These are phyloP conservation scores for Mallotus repandus DNA, from an alignment of 441 rosid species.

Conservation along the genomic window DNA sequence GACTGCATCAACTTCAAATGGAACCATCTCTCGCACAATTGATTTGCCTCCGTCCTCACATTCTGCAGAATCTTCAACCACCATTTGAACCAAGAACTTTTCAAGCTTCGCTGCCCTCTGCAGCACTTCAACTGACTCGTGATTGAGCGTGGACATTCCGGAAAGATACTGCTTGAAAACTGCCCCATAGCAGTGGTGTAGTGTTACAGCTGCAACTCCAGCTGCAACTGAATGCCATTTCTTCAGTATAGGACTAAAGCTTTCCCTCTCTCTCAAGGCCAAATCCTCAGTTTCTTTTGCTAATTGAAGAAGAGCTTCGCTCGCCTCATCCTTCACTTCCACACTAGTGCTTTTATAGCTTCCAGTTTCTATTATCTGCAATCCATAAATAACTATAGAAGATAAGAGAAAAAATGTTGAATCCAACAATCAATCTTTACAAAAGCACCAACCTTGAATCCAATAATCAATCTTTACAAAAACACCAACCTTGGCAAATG, in stretches of 20 bases:
- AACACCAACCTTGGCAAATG: constrained; percentile 58
- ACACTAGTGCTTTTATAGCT: constrained; percentile 40
- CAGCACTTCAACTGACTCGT: constrained; percentile 61
- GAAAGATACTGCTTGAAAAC: constrained; percentile 72
- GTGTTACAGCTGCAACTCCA: constrained; percentile 62
- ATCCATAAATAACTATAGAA: neutral
- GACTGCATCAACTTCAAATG: constrained; percentile 75
- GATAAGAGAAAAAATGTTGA: neutral
- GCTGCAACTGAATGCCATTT: constrained; percentile 69
- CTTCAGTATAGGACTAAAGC: constrained; percentile 70
- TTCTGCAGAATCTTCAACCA: constrained; percentile 78
- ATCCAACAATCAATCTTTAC: neutral
- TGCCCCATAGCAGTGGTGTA: constrained; percentile 79
- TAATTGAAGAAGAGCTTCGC: constrained; percentile 54
- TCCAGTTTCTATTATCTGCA: constrained; percentile 60
- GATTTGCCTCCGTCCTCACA: constrained; percentile 85
- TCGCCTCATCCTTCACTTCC: constrained; percentile 52
- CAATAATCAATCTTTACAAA: neutral
- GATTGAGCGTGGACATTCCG: constrained; percentile 39
- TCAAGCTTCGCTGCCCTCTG: constrained; percentile 84
- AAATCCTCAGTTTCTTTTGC: constrained; percentile 81
- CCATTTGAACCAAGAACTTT: constrained; percentile 80
- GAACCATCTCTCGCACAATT: constrained; percentile 80
- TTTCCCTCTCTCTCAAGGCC: constrained; percentile 68
- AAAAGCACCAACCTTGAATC: constrained; percentile 37